Evolutionary conservation across 768 basidiomycete species (phyloP).

Genomic region (Kwoniella europaea): DNA sequence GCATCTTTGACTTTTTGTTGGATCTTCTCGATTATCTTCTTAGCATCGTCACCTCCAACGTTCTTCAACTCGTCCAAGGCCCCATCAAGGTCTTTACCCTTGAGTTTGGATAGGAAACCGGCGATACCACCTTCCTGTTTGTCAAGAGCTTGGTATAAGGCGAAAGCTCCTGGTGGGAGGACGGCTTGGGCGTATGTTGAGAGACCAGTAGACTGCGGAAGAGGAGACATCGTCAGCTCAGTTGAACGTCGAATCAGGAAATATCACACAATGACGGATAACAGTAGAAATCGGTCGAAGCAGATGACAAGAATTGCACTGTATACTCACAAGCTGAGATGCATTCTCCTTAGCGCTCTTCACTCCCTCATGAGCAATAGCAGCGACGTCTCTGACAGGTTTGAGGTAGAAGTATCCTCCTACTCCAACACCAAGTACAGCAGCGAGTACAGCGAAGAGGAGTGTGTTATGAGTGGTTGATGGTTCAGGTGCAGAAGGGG

Average conservation of each 20-base stretch:
- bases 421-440: slow-evolving; percentile 46
- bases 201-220: background rate
- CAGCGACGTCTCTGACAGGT: slow-evolving; percentile 50
- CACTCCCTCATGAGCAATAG: slow-evolving; percentile 37
- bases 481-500: slow-evolving; percentile 18
- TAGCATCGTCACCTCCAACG: slow-evolving; percentile 53
- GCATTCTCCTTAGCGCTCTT: slow-evolving; percentile 41
- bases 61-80: slow-evolving; percentile 54
- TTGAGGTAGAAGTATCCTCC: slow-evolving; percentile 52
- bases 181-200: slow-evolving; percentile 34
- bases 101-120: slow-evolving; percentile 49
- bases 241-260: background rate
- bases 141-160: slow-evolving; percentile 43
- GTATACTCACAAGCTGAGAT: slow-evolving; percentile 26
- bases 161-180: slow-evolving; percentile 47
- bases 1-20: slow-evolving; percentile 54
- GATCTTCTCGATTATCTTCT: slow-evolving; percentile 51
- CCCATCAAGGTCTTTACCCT: slow-evolving; percentile 51
- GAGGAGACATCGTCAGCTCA: background rate
- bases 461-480: slow-evolving; percentile 22
- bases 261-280: background rate
- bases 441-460: slow-evolving; percentile 51
- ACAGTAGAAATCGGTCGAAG: background rate
- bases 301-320: too few relatives aligned
- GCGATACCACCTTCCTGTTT: slow-evolving; percentile 47